phyloP scores from a whole-genome alignment of 805 yeast species.

The Metschnikowia sp. region DNA sequence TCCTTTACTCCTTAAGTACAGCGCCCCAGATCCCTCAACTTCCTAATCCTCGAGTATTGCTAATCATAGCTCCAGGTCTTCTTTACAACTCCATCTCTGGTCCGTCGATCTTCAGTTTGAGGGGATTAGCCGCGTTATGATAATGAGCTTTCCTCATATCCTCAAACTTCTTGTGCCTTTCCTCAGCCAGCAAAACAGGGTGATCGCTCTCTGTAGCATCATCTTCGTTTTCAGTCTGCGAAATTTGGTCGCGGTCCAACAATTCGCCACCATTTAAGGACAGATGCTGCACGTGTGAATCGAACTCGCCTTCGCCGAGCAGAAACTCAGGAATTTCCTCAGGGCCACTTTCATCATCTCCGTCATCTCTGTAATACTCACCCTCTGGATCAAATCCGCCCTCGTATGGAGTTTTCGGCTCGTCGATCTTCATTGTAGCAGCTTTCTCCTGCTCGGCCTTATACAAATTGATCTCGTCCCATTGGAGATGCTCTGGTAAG shows the following conservation, averaged over 20 bases:
- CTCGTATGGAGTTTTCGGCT: slow-evolving; percentile 93
- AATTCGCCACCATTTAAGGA: slow-evolving; percentile 44
- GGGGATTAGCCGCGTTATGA: slow-evolving; percentile 51
- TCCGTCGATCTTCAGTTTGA: slow-evolving; percentile 29
- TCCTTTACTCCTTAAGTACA: too few relatives aligned
- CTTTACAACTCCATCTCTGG: background rate
- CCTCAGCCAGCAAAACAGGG: slow-evolving; percentile 47
- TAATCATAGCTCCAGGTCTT: too few relatives aligned
- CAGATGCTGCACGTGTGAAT: slow-evolving; percentile 25
- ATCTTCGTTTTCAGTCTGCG: slow-evolving; percentile 23
- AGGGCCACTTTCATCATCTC: slow-evolving; percentile 38
- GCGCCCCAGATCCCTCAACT: too few relatives aligned
- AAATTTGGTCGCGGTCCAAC: slow-evolving; percentile 22
- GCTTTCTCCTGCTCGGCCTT: slow-evolving; percentile 69
- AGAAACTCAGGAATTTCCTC: slow-evolving; percentile 49
- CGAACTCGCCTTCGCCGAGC: slow-evolving; percentile 55
- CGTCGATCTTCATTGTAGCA: slow-evolving; percentile 82
- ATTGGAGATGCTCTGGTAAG: slow-evolving; percentile 49
- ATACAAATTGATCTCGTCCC: slow-evolving; percentile 81
- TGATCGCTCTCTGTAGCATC: slow-evolving; percentile 38
- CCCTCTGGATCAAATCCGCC: slow-evolving; percentile 82
- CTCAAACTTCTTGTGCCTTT: slow-evolving; percentile 66
- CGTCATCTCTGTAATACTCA: slow-evolving; percentile 72
- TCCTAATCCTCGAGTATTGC: too few relatives aligned
- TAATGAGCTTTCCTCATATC: slow-evolving; percentile 79